Percentiles rank a stretch among this genome's conserved stretches.
phyloP scores from a whole-genome alignment of 176 grass and related monocot genomes.

The Olyra latifolia region DNA sequence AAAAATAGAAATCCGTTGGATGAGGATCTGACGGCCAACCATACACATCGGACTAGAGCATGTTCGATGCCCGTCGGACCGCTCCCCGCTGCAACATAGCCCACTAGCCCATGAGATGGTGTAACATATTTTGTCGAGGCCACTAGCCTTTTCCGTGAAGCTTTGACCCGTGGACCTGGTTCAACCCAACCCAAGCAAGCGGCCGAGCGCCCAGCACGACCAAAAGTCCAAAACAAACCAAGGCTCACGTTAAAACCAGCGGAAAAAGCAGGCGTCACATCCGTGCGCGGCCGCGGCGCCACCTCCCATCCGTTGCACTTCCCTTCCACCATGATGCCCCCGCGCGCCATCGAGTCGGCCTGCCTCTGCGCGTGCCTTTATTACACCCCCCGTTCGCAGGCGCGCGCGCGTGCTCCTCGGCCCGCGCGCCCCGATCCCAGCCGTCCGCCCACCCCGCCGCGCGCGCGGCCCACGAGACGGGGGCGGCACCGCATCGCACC shows the following conservation, averaged over 20 bases:
- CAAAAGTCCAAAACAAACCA: too few relatives aligned
- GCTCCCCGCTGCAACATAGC: too few relatives aligned
- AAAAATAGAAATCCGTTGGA: too few relatives aligned
- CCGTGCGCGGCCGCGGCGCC: not conserved
- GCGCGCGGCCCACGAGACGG: conserved; percentile 17
- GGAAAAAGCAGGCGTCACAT: conserved; percentile 28
- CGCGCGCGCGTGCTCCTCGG: conserved; percentile 65
- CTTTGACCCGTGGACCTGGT: not conserved
- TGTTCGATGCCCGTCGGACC: too few relatives aligned
- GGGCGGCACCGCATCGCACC: too few relatives aligned
- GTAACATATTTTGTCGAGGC: too few relatives aligned
- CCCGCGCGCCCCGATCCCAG: conserved; percentile 22
- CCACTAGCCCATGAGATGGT: too few relatives aligned
- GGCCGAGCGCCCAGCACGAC: not conserved
- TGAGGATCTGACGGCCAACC: too few relatives aligned
- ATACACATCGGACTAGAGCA: too few relatives aligned
- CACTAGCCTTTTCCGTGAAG: too few relatives aligned
- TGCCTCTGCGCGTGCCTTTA: not conserved
- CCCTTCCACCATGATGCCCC: not conserved
- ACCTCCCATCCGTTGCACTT: not conserved
- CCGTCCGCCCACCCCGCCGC: not conserved
- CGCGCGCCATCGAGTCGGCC: conserved; percentile 23
- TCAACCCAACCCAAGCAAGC: too few relatives aligned
- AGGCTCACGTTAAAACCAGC: too few relatives aligned
- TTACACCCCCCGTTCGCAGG: conserved; percentile 23